Evolutionary conservation across 495 filamentous ascomycete species (phyloP), one percentile per base, ranked within the genome.

Genomic region (Staphylotrichum longicolle): DNA sequence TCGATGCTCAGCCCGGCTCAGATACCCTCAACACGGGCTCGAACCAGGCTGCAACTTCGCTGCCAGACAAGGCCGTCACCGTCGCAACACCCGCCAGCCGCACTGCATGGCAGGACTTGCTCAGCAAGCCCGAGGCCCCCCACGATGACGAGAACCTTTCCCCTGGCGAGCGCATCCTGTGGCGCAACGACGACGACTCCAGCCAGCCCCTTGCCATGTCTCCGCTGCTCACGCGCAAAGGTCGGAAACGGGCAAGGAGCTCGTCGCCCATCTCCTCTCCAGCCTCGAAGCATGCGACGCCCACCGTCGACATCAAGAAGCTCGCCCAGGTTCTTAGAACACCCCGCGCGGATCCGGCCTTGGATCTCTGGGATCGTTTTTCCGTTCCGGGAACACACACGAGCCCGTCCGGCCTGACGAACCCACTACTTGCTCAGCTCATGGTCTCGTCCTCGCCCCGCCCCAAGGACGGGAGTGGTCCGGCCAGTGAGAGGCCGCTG

Each of bases 281-380:
- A 5, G 66, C 70, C 0, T 41, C 67, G 44, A 66, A 74, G 37
- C 67, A 68, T 32, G 51, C 57, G 30, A 70, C 74, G 0, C 72
- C 75, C 1, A 55, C 67, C 9, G 63, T 75, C 41, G 75, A 77
- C 74, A 34, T 85, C 45, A 79, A 84, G 59, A 77, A 77, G 39
- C 68, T 87, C 27, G 80, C 83, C 42, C 71, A 78, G n/a, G 74
- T 81, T 2, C 75, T 89, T 41, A 86, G 82, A 55, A 92, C 91
- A 0, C 90, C 91, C 32, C 86, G 89, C 60, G 84, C 86, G 47
- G 94, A 98, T 72, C 88, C 93, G 33, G 88, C 88, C 0, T 74
- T 85, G 39, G 92, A 96, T 55, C 74, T 96, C n/a, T 96, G 91
- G 92, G 90, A 87, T 64, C 86, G 88, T 20, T 95, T 90, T 68